phyloP scores from a whole-genome alignment of 495 filamentous ascomycete genomes.

The Darksidea phi region DNA sequence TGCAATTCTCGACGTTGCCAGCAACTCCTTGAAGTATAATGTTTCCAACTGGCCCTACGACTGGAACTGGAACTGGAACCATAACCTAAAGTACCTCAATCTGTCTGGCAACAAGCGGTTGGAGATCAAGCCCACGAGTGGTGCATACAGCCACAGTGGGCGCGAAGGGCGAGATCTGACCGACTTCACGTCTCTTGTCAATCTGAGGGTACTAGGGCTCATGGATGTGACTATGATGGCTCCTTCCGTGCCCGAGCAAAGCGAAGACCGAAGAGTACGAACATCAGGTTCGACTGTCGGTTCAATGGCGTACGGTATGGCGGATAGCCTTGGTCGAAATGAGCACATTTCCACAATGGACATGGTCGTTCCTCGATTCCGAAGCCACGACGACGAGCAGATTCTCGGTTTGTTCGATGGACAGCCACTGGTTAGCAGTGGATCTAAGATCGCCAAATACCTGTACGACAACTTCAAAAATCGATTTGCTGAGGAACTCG shows the following conservation, averaged over 20 bases:
- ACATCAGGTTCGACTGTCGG: constrained; percentile 93
- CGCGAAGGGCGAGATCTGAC: constrained; percentile 65
- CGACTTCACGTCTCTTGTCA: constrained; percentile 82
- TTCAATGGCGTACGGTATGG: constrained; percentile 90
- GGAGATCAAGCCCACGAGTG: constrained; percentile 84
- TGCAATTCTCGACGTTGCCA: constrained; percentile 87
- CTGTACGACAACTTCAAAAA: constrained; percentile 90
- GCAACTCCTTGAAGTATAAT: constrained; percentile 97
- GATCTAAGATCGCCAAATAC: constrained; percentile 93
- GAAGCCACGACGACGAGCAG: constrained; percentile 86
- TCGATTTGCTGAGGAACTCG: constrained; percentile 79
- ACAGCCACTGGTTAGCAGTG: constrained; percentile 75
- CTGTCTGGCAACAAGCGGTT: constrained; percentile 95
- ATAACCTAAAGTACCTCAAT: constrained; percentile 90
- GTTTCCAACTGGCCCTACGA: constrained; percentile 99
- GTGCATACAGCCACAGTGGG: constrained; percentile 54
- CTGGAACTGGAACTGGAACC: constrained; percentile 99
- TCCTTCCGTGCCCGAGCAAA: constrained; percentile 89
- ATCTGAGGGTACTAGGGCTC: constrained; percentile 83
- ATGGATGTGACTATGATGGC: constrained; percentile 98
- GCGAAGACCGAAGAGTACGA: constrained; percentile 89
- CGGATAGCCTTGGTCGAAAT: constrained; percentile 87
- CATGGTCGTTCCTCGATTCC: constrained; percentile 89
- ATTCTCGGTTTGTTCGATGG: constrained; percentile 95
- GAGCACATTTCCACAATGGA: constrained; percentile 98